Evolutionary conservation across 2,329 filamentous ascomycete species (phyloP).

Genomic region (Sporothrix globosa): DNA sequence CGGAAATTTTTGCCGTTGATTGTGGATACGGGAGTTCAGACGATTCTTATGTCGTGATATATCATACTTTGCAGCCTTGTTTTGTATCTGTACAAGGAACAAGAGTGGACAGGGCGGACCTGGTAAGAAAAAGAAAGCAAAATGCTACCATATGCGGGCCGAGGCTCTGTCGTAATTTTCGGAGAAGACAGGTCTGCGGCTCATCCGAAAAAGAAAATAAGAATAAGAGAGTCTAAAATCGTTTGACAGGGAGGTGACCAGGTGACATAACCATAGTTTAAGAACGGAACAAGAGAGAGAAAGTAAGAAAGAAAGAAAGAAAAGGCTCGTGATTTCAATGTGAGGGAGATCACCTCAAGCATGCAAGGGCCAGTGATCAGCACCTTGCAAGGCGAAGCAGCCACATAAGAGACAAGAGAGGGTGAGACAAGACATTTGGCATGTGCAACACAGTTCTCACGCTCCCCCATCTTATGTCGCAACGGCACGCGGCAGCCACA

Average conservation of each 20-base stretch:
- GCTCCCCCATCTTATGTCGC: background rate
- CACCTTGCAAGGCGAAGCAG: background rate
- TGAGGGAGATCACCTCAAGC: background rate
- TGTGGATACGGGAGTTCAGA: no score
- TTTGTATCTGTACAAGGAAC: background rate
- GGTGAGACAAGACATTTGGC: conserved; percentile 3
- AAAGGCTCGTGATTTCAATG: background rate
- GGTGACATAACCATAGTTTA: background rate
- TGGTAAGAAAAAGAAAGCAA: no score
- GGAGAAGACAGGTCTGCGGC: background rate
- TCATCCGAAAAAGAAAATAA: background rate
- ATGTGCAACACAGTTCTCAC: conserved; percentile 20
- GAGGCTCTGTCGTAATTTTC: background rate
- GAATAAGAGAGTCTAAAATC: background rate
- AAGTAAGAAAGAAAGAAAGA: background rate
- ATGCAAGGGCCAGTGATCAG: conserved; percentile 3
- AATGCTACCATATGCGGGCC: background rate
- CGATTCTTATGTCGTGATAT: background rate
- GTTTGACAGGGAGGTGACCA: no score
- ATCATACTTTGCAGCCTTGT: background rate
- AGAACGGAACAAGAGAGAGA: no score
- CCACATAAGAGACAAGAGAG: background rate
- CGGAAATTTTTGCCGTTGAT: no score
- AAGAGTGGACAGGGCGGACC: no score
- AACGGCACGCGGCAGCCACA: conserved; percentile 5